Conservation (phyloP, 345 rosid genomes). For the Ceriops decandra region DNA sequence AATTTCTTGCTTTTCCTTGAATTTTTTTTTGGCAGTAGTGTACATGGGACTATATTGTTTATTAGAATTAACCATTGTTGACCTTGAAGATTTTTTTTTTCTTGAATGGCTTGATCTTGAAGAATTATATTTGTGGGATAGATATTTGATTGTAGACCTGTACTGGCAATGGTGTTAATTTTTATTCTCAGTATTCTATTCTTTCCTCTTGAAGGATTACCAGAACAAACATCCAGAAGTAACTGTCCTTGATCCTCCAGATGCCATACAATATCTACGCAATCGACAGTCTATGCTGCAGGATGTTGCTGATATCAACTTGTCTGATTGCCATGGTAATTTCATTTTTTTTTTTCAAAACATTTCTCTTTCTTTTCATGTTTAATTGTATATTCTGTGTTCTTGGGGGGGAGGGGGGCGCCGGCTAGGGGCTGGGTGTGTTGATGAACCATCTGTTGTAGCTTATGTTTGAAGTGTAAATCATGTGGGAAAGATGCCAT, state of each 20-base stretch:
- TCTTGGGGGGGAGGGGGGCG: not conserved
- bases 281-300: constrained; percentile 91
- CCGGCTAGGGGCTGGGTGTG: no score
- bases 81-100: not conserved
- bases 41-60: no score
- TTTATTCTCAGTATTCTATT: not conserved
- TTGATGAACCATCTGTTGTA: not conserved
- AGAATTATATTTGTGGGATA: not conserved
- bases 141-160: not conserved
- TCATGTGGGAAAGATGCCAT: not conserved
- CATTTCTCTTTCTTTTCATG: not conserved
- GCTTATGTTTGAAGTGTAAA: not conserved
- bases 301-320: constrained; percentile 65
- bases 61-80: no score
- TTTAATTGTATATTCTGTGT: not conserved
- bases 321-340: constrained; percentile 57
- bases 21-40: no score
- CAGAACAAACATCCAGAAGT: constrained; percentile 73
- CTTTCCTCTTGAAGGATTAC: constrained; percentile 59
- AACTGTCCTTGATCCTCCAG: constrained; percentile 76
- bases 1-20: not conserved
- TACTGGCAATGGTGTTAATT: not conserved
- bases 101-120: not conserved
- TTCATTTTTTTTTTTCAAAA: constrained; percentile 1
- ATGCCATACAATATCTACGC: constrained; percentile 57